A percentile compares a stretch with the other conserved stretches of the same genome.
Evolutionary conservation across 2,329 filamentous ascomycete species (phyloP).

Genomic region (Sporothrix euskadiensis): DNA sequence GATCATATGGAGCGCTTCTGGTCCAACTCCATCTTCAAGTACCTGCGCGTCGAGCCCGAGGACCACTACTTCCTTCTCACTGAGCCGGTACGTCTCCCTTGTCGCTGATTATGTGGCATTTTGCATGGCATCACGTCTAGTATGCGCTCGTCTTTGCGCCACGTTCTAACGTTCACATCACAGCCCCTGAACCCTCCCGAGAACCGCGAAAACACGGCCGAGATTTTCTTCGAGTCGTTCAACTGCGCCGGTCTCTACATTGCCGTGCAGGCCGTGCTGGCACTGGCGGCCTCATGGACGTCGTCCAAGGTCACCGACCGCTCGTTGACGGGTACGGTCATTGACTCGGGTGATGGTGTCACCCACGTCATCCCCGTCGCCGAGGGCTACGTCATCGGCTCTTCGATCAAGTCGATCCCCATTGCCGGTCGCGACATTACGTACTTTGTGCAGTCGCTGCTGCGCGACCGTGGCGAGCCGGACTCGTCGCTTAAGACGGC

Average conservation of each 20-base stretch:
- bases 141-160: not conserved
- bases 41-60: constrained; percentile 94
- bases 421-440: constrained; percentile 98
- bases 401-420: constrained; percentile 98
- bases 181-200: constrained; percentile 96
- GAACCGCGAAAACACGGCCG: constrained; percentile 97
- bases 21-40: constrained; percentile 99
- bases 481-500: constrained; percentile 97
- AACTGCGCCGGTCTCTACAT: constrained; percentile 99
- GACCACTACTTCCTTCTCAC: constrained; percentile 98
- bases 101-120: not conserved
- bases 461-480: constrained; percentile 92
- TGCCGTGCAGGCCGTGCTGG: constrained; percentile 94
- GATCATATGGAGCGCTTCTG: constrained; percentile 99
- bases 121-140: not conserved
- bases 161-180: not conserved
- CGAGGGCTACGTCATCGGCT: constrained; percentile 98
- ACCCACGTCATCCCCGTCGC: constrained; percentile 98
- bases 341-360: constrained; percentile 97
- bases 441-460: constrained; percentile 95
- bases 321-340: constrained; percentile 94
- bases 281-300: constrained; percentile 96
- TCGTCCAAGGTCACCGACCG: constrained; percentile 96
- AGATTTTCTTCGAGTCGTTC: constrained; percentile 99
- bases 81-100: constrained; percentile 71